Evolutionary conservation across 2,329 filamentous ascomycete species (phyloP), one percentile per base, ranked within the genome.

Genomic region (Tolypocladium guangdongense): DNA sequence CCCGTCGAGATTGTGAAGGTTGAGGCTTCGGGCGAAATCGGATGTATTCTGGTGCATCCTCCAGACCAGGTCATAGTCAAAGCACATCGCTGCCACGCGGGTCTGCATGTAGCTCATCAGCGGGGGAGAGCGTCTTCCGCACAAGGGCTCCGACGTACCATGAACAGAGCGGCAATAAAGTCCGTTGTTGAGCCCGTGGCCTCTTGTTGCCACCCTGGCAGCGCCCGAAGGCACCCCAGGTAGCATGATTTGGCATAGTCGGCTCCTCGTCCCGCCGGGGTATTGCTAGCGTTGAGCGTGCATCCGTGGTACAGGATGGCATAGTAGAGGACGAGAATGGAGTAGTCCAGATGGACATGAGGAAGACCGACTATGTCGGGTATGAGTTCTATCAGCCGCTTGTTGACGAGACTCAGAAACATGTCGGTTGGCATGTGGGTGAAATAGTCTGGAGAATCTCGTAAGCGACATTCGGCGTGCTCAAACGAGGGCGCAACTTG

Each of bases 21-120:
- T 64, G 7, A 68, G 59, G 7, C 32, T 55, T 38, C 64, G 63
- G 2, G 65, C 66, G 32, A 65, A 67, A 47, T 63, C 63, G 47
- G 63, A 62, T 2, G 66, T 63, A 11, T 55, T 57, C 12, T 62
- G 63, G 52, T 66, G 64, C 56, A 66, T 64, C 20, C 56, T 58
- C 65, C 65, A 68, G 18, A 62, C 60, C 2, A 67, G 54, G 10
- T 66, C 64, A 18, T 67, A 63, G 36, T 68, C 66, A n/a, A 67
- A 67, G 33, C 56, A 65, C 11, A 65, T 63, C 7, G 60, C 62
- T 7, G 65, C 62, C 7, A 66, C 54, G 8, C 64, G 64, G 12
- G 60, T 63, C 64, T 66, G 10, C 7, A n/a, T 8, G 6, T 38
- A 10, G 18, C 18, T 5, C 2, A n/a, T 38, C 16, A 38, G 36